phyloP scores from a whole-genome alignment of 371 early-diverging fungal genomes.

The Mortierella sp. region DNA sequence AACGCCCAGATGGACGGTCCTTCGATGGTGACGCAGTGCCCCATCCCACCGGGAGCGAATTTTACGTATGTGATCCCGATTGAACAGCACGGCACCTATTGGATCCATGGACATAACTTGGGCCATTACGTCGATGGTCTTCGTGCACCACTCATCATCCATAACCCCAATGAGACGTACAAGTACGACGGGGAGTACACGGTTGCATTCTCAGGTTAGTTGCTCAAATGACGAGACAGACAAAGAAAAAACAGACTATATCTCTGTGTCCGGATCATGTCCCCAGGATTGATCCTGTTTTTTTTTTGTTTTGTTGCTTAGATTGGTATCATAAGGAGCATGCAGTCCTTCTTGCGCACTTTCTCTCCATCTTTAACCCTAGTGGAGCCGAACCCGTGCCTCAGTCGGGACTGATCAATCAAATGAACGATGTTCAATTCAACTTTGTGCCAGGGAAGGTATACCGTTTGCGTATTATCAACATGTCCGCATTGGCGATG shows the following conservation, averaged over 20 bases:
- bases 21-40: conserved; percentile 59
- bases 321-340: conserved; percentile 14
- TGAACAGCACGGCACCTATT: conserved; percentile 63
- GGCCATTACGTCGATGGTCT: conserved; percentile 59
- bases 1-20: conserved; percentile 71
- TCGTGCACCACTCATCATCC: conserved; percentile 62
- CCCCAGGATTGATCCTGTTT: too few relatives aligned
- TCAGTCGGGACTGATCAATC: conserved; percentile 65
- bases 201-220: conserved; percentile 59
- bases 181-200: conserved; percentile 60
- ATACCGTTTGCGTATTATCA: conserved; percentile 85
- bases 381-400: conserved; percentile 59
- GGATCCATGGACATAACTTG: conserved; percentile 60
- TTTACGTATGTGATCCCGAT: conserved; percentile 57
- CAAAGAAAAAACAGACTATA: conserved; percentile 1
- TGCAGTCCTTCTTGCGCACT: conserved; percentile 3
- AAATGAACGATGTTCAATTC: conserved; percentile 58
- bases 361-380: conserved; percentile 15
- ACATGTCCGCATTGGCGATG: conserved; percentile 76
- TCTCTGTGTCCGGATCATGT: too few relatives aligned
- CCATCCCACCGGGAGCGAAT: conserved; percentile 56
- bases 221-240: too few relatives aligned
- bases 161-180: conserved; percentile 55
- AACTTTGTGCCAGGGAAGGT: conserved; percentile 77
- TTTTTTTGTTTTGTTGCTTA: too few relatives aligned